These are phyloP conservation scores for Thraustochytrium sp. DNA, from an alignment of 352 stramenopile species.

Conservation along the genomic window DNA sequence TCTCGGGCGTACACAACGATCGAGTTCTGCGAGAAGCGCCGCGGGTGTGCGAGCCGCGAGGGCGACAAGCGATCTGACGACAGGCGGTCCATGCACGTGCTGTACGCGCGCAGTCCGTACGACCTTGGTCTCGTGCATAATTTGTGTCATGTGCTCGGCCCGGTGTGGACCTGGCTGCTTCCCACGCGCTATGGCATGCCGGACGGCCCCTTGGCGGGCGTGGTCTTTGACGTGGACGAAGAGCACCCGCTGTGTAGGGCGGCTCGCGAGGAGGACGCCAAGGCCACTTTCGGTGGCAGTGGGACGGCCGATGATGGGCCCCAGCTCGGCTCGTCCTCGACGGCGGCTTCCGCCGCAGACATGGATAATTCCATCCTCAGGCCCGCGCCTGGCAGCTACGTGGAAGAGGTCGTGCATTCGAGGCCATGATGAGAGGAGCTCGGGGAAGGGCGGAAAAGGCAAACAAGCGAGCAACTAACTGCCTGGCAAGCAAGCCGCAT, in stretches of 20 bases:
- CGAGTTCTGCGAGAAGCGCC: conserved; percentile 40
- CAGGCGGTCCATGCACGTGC: background rate
- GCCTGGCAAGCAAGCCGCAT: no score
- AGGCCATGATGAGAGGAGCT: background rate
- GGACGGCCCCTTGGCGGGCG: background rate
- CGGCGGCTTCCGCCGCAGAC: background rate
- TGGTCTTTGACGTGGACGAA: conserved; percentile 11
- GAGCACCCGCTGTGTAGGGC: conserved; percentile 25
- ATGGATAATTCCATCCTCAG: background rate
- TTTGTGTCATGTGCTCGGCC: conserved; percentile 4
- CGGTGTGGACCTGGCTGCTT: background rate
- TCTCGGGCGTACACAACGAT: conserved; percentile 12
- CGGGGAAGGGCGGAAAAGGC: background rate
- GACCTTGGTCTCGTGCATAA: conserved; percentile 22
- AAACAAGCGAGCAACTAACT: no score
- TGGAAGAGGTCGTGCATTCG: conserved; percentile 1
- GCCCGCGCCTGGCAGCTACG: background rate
- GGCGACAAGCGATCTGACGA: background rate
- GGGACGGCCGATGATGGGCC: no score
- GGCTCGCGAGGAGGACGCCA: background rate
- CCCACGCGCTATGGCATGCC: conserved; percentile 18
- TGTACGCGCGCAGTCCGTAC: background rate
- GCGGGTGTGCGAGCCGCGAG: background rate
- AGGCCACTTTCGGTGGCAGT: no score
- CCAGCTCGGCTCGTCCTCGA: background rate